Evolutionary conservation across 2,329 filamentous ascomycete genomes (phyloP), one percentile per base, ranked within the genome.

Genomic region (Cryphonectria japonica): DNA sequence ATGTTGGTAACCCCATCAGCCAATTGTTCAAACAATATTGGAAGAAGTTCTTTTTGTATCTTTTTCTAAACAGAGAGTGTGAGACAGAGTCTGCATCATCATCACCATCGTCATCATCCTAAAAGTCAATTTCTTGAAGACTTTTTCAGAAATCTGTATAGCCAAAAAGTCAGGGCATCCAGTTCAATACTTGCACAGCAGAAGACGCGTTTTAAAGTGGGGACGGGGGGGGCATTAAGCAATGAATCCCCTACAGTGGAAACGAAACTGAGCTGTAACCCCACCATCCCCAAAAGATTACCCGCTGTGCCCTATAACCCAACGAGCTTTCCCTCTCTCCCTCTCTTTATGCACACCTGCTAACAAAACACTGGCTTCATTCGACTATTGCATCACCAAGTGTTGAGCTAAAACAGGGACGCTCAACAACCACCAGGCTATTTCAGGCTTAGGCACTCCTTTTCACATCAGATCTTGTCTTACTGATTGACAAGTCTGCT

Each of bases 211-310:
- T 34, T 39, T 39, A 2, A 14, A 34, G 32, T 3, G 8, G 7
- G 59, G 16, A 19, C n/a, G n/a, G 16, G 26, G 3, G 11, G 7
- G n/a, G 9, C 41, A 39, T 6, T 41, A 32, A 16, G 37, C 26
- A 39, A 8, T 61, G 59, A 34, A 39, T 11, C 13, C 26, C 37
- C 61, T 63, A 37, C 37, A 43, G 41, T 19, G 26, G 14, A 6
- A 8, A 50, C 19, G 22, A 32, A 52, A 65, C 37, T 46, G 39
- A 65, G 62, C 52, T 64, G 69, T 61, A 57, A 68, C 65, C 59
- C 69, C 69, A 61, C 66, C 66, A 62, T 59, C 54, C 54, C 66
- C 69, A 69, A 65, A 66, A 69, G 69, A 61, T 69, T 32, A 61
- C 69, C 66, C 34, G 11, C n/a, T 29, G 26, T 6, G n/a, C 52